Percentiles rank a stretch among this genome's conserved stretches.
Conservation (phyloP, 2,329 filamentous ascomycete species). For the Cladophialophora chaetospira region DNA sequence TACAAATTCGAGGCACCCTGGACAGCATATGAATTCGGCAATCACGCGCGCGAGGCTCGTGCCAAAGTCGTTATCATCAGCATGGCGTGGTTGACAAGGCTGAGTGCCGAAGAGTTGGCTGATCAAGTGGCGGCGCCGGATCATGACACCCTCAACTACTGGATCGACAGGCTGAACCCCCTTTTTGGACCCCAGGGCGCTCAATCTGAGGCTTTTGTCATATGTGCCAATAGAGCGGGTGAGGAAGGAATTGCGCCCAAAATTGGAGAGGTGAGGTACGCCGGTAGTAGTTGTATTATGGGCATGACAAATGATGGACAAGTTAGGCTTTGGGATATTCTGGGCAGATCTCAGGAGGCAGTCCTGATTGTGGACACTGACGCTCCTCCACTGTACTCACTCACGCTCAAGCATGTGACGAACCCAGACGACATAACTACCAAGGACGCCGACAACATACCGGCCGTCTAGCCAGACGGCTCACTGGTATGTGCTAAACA, state of each 20-base stretch:
- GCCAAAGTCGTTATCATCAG: conserved; percentile 58
- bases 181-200: conserved; percentile 38
- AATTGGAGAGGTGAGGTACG: conserved; percentile 48
- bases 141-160: conserved; percentile 63
- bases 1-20: conserved; percentile 62
- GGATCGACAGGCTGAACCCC: conserved; percentile 62
- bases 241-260: conserved; percentile 42
- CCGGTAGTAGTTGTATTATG: conserved; percentile 51
- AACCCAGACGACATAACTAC: not conserved
- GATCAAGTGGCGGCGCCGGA: conserved; percentile 52
- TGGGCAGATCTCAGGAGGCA: conserved; percentile 48
- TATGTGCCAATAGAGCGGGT: conserved; percentile 51
- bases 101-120: conserved; percentile 52
- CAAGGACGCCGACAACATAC: not conserved
- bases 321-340: conserved; percentile 50
- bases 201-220: conserved; percentile 44
- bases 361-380: conserved; percentile 51
- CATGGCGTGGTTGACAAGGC: conserved; percentile 65
- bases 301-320: conserved; percentile 37
- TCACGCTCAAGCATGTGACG: conserved; percentile 11
- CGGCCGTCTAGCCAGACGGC: too few species aligned
- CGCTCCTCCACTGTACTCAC: conserved; percentile 38
- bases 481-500: not conserved
- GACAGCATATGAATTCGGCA: conserved; percentile 63
- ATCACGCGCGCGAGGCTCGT: conserved; percentile 51